These are phyloP conservation scores for Globisporangium yorkense DNA, from an alignment of 352 stramenopile species.

Conservation along the genomic window DNA sequence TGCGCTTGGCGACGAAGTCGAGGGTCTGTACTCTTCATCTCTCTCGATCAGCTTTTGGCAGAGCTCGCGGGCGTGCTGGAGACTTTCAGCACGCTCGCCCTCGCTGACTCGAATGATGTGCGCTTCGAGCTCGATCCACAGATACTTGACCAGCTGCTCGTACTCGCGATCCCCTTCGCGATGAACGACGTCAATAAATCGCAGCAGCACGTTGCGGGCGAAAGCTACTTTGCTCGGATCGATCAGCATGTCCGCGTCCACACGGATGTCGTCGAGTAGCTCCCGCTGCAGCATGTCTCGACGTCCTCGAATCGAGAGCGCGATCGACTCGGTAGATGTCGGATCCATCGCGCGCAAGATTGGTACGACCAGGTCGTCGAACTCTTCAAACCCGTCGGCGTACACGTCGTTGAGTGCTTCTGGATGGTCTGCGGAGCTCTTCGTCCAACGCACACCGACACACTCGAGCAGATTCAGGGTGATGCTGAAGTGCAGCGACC, in stretches of 20 bases:
- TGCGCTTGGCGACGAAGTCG: not conserved
- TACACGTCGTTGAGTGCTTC: conserved; percentile 18
- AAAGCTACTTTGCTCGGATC: conserved; percentile 42
- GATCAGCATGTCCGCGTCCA: conserved; percentile 14
- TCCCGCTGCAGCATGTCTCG: conserved; percentile 18
- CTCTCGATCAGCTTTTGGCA: conserved; percentile 24
- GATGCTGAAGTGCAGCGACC: conserved; percentile 22
- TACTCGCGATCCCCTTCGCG: conserved; percentile 4
- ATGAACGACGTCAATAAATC: conserved; percentile 22
- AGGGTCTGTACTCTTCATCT: not conserved
- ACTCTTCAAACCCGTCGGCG: conserved; percentile 32
- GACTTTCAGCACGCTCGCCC: not conserved
- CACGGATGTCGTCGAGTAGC: conserved; percentile 19
- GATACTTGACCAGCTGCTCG: conserved; percentile 21
- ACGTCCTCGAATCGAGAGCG: conserved; percentile 23
- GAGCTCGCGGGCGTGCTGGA: conserved; percentile 22
- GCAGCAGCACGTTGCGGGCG: conserved; percentile 28
- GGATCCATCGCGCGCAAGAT: conserved; percentile 43
- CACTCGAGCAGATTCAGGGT: conserved; percentile 37
- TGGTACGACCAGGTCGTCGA: conserved; percentile 22
- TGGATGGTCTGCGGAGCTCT: not conserved
- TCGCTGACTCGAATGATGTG: conserved; percentile 10
- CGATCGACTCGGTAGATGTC: conserved; percentile 13
- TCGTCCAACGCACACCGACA: conserved; percentile 23
- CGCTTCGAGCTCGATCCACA: conserved; percentile 50